phyloP scores from a whole-genome alignment of 768 basidiomycete species.

The Lactarius akahatsu region DNA sequence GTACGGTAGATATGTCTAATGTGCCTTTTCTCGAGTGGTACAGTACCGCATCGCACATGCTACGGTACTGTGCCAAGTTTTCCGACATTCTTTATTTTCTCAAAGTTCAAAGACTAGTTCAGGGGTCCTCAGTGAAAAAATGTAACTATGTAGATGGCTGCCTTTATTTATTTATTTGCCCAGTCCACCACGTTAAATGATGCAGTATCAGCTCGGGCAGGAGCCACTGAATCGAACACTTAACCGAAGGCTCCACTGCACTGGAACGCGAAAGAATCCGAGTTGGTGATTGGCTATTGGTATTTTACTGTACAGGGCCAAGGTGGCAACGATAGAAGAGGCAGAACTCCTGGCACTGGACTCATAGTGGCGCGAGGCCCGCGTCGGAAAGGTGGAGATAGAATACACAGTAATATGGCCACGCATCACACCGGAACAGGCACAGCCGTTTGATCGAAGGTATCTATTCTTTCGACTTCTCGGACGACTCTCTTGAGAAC shows the following conservation, averaged over 20 bases:
- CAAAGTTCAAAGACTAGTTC: not conserved
- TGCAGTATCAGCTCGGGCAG: not conserved
- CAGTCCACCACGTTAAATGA: not conserved
- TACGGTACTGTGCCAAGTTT: not conserved
- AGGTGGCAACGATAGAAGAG: conserved; percentile 14
- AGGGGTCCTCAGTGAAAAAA: not conserved
- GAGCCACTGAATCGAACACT: not conserved
- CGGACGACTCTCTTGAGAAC: not conserved
- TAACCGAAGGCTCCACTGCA: conserved; percentile 1
- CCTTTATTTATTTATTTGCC: not conserved
- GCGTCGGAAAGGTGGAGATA: conserved; percentile 1
- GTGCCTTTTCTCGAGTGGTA: not conserved
- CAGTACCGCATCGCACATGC: not conserved
- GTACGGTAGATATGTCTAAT: not conserved
- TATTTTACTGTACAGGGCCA: not conserved
- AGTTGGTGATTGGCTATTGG: not conserved
- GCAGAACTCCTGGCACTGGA: not conserved
- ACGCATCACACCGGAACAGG: not conserved
- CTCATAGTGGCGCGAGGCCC: not conserved
- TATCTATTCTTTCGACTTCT: conserved; percentile 1
- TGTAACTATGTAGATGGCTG: not conserved
- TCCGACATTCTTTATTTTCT: not conserved
- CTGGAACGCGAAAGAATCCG: not conserved
- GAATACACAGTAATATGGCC: not conserved
- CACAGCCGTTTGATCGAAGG: not conserved